These are phyloP conservation scores for Neurospora intermedia DNA, from an alignment of 495 filamentous ascomycete species.

Conservation along the genomic window DNA sequence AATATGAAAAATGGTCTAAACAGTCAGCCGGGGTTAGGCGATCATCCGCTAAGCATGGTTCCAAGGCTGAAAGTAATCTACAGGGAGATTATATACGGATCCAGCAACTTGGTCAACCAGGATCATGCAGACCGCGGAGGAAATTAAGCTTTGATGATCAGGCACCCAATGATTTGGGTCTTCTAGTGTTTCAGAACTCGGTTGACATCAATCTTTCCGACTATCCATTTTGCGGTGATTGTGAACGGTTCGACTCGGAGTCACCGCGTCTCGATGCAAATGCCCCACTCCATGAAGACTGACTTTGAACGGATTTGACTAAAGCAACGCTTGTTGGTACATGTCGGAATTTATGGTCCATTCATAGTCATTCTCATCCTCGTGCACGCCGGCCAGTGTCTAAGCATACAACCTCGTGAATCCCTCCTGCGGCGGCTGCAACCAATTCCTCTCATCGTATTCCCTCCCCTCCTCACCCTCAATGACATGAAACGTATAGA, in stretches of 20 bases:
- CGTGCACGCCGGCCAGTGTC: neutral
- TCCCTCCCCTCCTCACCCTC: conserved; percentile 56
- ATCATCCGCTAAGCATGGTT: neutral
- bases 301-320: neutral
- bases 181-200: neutral
- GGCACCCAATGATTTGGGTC: neutral
- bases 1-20: neutral
- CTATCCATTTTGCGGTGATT: neutral
- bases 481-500: conserved; percentile 97
- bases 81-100: neutral
- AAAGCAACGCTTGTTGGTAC: neutral
- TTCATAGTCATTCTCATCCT: neutral
- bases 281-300: neutral
- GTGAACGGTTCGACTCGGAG: neutral
- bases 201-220: neutral
- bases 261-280: neutral
- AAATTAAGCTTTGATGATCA: neutral
- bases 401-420: conserved; percentile 54
- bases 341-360: neutral
- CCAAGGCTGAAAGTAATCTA: neutral
- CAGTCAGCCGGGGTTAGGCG: neutral
- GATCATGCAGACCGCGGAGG: neutral
- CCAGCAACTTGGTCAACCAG: neutral
- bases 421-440: conserved; percentile 70
- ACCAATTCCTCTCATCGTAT: conserved; percentile 86